phyloP scores from a whole-genome alignment of 495 filamentous ascomycete genomes.

The Daldinia childiae region DNA sequence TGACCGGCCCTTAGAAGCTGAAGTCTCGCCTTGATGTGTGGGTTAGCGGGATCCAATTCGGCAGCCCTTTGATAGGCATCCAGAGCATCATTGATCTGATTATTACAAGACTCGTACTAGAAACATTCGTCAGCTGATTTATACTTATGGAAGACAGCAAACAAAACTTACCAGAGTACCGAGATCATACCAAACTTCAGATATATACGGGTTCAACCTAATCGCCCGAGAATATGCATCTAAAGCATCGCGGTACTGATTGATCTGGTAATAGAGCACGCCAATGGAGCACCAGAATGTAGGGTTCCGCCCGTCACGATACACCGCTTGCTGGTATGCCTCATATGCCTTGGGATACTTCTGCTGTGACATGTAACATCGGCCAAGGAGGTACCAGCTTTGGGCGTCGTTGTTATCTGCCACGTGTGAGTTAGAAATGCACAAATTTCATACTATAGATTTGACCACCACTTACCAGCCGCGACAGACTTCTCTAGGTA shows the following conservation, averaged over 20 bases:
- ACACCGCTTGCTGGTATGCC: constrained; percentile 98
- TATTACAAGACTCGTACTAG: constrained; percentile 98
- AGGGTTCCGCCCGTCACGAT: constrained; percentile 96
- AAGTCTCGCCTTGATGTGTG: constrained; percentile 94
- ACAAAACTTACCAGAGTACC: constrained; percentile 83
- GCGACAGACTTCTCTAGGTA: constrained; percentile 97
- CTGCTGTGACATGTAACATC: constrained; percentile 99
- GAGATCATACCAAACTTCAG: constrained; percentile 99
- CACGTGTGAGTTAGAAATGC: constrained; percentile 50
- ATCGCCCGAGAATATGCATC: constrained; percentile 99
- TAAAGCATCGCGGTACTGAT: constrained; percentile 97
- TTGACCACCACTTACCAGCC: constrained; percentile 72
- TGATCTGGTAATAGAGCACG: constrained; percentile 99
- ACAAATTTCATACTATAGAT: constrained; percentile 17
- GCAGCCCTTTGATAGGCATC: constrained; percentile 96
- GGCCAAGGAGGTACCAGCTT: constrained; percentile 97
- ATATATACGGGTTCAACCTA: constrained; percentile 97
- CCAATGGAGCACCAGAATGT: constrained; percentile 99
- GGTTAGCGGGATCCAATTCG: constrained; percentile 90
- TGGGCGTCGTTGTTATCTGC: constrained; percentile 93
- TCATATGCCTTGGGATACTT: constrained; percentile 99
- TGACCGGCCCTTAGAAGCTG: constrained; percentile 85
- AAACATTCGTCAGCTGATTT: constrained; percentile 38
- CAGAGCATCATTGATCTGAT: constrained; percentile 94
- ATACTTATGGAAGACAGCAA: constrained; percentile 12